Evolutionary conservation across 176 grass and related monocot species (phyloP).

Genomic region (Musa schizocarpa): DNA sequence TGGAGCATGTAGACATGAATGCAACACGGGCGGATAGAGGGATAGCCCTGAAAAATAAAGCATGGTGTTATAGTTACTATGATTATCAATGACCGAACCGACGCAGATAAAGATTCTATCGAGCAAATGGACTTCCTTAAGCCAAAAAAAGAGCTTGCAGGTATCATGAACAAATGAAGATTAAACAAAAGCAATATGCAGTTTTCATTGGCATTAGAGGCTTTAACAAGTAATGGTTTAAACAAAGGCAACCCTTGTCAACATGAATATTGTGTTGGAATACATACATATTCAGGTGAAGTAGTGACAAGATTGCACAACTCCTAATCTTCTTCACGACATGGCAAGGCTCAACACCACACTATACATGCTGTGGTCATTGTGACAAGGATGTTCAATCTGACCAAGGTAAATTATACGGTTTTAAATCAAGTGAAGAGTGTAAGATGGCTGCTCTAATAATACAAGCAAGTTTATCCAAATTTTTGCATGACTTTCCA

Average conservation of each 20-base stretch:
- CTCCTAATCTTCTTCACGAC: background rate
- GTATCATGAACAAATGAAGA: background rate
- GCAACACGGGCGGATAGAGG: slow-evolving; percentile 80
- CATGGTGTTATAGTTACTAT: background rate
- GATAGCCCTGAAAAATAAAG: slow-evolving; percentile 44
- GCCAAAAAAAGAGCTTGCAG: background rate
- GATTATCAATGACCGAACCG: background rate
- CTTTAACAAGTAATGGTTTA: no score
- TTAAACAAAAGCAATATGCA: background rate
- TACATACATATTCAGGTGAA: background rate
- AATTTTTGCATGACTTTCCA: background rate
- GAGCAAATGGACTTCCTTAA: background rate
- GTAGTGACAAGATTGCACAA: background rate
- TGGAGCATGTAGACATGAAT: slow-evolving; percentile 94
- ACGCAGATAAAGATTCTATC: background rate
- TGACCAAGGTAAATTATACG: background rate
- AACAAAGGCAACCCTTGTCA: no score
- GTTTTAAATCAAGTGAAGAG: background rate
- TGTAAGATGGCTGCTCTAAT: background rate
- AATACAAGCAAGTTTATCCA: background rate
- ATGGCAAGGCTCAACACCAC: background rate
- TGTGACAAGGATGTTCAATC: background rate
- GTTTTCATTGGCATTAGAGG: no score
- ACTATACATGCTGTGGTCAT: background rate
- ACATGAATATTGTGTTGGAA: background rate